A percentile compares a stretch with the other conserved stretches of the same genome.
Evolutionary conservation across 208 protist species (phyloP).

Genomic region (Leptomonas seymouri): DNA sequence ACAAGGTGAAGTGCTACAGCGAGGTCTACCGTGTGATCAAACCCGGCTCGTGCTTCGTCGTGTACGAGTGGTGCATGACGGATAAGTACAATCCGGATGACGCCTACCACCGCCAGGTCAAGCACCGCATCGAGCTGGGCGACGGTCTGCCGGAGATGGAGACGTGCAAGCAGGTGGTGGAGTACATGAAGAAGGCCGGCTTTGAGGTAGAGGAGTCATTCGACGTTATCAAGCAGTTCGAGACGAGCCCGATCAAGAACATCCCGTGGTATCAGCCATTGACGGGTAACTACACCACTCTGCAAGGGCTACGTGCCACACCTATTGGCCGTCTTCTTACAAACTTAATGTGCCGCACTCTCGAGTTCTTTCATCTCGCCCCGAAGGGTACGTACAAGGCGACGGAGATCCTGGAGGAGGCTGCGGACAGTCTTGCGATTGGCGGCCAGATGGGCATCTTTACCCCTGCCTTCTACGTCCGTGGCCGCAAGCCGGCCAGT

Average conservation of each 20-base stretch:
- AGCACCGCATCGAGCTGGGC: slow-evolving; percentile 95
- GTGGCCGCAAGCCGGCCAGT: slow-evolving; percentile 85
- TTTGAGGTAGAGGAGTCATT: slow-evolving; percentile 91
- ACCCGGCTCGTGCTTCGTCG: slow-evolving; percentile 91
- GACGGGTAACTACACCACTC: slow-evolving; percentile 62
- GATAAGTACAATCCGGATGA: slow-evolving; percentile 93
- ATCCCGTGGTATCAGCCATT: slow-evolving; percentile 93
- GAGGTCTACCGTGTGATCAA: slow-evolving; percentile 96
- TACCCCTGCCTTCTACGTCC: slow-evolving; percentile 92
- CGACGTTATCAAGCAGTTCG: slow-evolving; percentile 67
- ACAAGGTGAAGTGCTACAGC: slow-evolving; percentile 91
- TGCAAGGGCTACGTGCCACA: slow-evolving; percentile 81
- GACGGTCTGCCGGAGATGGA: slow-evolving; percentile 94
- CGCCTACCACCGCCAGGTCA: slow-evolving; percentile 86
- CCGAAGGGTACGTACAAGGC: slow-evolving; percentile 83
- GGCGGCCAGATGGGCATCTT: slow-evolving; percentile 93
- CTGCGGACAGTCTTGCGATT: slow-evolving; percentile 86
- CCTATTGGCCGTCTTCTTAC: slow-evolving; percentile 84
- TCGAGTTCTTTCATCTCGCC: slow-evolving; percentile 79
- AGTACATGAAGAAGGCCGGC: slow-evolving; percentile 90
- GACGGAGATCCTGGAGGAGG: slow-evolving; percentile 89
- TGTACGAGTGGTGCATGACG: slow-evolving; percentile 97
- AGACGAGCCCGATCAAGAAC: slow-evolving; percentile 72
- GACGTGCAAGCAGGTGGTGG: slow-evolving; percentile 64
- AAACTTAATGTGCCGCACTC: slow-evolving; percentile 69